phyloP scores from a whole-genome alignment of 2,329 filamentous ascomycete species.

The Botrytis fabae region DNA sequence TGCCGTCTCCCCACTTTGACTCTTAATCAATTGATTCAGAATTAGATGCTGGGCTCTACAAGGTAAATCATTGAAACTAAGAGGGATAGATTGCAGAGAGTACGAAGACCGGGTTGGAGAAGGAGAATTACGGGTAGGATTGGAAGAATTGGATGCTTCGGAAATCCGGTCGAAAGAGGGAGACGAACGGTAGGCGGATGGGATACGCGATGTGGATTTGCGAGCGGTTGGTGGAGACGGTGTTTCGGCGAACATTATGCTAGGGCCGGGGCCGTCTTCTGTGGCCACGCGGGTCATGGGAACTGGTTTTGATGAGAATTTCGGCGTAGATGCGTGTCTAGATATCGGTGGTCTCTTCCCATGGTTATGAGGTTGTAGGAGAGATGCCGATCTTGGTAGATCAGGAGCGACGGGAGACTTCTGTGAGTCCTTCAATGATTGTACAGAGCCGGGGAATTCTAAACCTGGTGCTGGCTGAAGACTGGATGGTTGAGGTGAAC shows the following conservation, averaged over 20 bases:
- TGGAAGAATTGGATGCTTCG: conserved; percentile 37
- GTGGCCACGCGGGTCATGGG: conserved; percentile 49
- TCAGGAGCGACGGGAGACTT: conserved; percentile 67
- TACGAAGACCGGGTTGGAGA: conserved; percentile 35
- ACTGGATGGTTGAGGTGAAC: conserved; percentile 15
- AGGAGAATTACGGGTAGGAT: conserved; percentile 45
- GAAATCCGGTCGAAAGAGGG: conserved; percentile 50
- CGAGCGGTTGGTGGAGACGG: conserved; percentile 29
- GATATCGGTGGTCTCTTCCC: conserved; percentile 45
- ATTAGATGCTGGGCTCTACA: conserved; percentile 38
- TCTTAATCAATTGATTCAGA: conserved; percentile 38
- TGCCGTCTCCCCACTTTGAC: conserved; percentile 39
- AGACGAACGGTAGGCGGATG: conserved; percentile 32
- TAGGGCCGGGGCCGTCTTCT: conserved; percentile 65
- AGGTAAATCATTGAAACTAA: conserved; percentile 33
- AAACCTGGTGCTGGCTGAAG: conserved; percentile 27
- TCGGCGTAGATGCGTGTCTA: conserved; percentile 41
- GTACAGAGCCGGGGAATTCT: conserved; percentile 28
- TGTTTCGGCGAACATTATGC: conserved; percentile 61
- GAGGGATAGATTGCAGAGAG: conserved; percentile 30
- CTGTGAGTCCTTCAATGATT: conserved; percentile 66
- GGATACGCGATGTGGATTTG: conserved; percentile 36
- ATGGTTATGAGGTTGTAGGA: conserved; percentile 55
- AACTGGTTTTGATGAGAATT: conserved; percentile 36
- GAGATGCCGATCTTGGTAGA: background rate